A percentile compares a stretch with the other conserved stretches of the same genome.
These are phyloP conservation scores for Cyberlindnera subsufficiens DNA, from an alignment of 805 yeast genomes.

Conservation along the genomic window DNA sequence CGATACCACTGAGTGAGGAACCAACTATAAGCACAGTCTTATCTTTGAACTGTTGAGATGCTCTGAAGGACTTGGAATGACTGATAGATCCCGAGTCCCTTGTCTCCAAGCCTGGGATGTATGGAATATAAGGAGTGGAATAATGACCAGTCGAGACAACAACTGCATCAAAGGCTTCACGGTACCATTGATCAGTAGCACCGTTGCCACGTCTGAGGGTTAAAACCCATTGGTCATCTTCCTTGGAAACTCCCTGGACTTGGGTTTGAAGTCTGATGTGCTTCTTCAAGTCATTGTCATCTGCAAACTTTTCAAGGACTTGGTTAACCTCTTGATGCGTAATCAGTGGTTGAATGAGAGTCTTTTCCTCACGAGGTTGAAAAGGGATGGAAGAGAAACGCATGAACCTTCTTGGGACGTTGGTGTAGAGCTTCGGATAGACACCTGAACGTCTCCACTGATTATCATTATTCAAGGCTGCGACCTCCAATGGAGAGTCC, in stretches of 20 bases:
- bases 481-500: constrained; percentile 1
- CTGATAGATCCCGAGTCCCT: constrained; percentile 24
- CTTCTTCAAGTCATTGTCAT: background rate
- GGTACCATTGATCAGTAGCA: constrained; percentile 29
- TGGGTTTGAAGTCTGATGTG: constrained; percentile 4
- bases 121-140: constrained; percentile 50
- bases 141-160: constrained; percentile 55
- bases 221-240: constrained; percentile 27
- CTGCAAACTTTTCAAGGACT: constrained; percentile 1
- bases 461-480: constrained; percentile 3
- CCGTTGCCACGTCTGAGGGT: constrained; percentile 15
- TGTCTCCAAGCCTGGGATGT: constrained; percentile 41
- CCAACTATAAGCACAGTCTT: constrained; percentile 39
- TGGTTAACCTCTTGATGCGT: constrained; percentile 2
- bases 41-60: constrained; percentile 32
- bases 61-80: constrained; percentile 30
- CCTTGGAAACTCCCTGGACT: constrained; percentile 7
- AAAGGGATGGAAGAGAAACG: constrained; percentile 22
- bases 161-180: constrained; percentile 47
- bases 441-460: constrained; percentile 7
- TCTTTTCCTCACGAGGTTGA: background rate
- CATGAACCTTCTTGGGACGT: constrained; percentile 30
- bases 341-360: constrained; percentile 1
- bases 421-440: constrained; percentile 31
- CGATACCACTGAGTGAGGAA: constrained; percentile 36